Base-by-base conservation (phyloP, 306 rosid species). In the Medicago arabica region DNA sequence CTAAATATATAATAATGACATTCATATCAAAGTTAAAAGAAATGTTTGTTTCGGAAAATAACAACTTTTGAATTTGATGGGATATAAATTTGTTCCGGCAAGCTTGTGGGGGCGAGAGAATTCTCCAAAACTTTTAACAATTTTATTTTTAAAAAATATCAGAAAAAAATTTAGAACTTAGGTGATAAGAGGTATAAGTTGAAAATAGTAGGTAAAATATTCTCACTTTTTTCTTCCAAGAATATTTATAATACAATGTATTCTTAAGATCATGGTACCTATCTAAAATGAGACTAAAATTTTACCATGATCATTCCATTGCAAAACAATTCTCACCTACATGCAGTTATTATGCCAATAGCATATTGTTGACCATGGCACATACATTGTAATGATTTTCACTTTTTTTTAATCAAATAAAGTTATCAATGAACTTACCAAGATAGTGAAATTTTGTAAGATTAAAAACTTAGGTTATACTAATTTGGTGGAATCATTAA, bases 331-430 rank as follows among this genome's bases (percentile, higher is more conserved):
- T 63, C 67, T 51, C 39, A 63, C 67, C 72, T 15, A 50, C 66
- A 69, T 78, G 63, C 54, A 39, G 66, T 69, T 25, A 62, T 71
- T 74, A 53, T 53, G 60, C 50, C 36, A 57, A 67, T 64, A 54
- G 64, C 81, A 39, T 44, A 58, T 69, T 31, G 44, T 69, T 31
- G 44, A 58, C 65, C 55, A 71, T 72, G 83, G 60, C 70, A 79
- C 74, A 55, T 16, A 46, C 39, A 4, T 11, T 46, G 51, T 70
- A 65, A 78, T 75, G 51, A 71, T 47, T 53, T 51, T 61, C 38
- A 80, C 46, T 28, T 68, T 23, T n/a, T 25, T 59, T n/a, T 50
- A 28, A 28, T 12, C 38, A n/a, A 47, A 49, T 11, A 58, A 62
- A 63, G 9, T 34, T 34, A 19, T 19, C 31, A 21, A n/a, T 43